Evolutionary conservation across 768 basidiomycete genomes (phyloP), one percentile per base, ranked within the genome.

Genomic region (Tylopilus rubrobrunneus): DNA sequence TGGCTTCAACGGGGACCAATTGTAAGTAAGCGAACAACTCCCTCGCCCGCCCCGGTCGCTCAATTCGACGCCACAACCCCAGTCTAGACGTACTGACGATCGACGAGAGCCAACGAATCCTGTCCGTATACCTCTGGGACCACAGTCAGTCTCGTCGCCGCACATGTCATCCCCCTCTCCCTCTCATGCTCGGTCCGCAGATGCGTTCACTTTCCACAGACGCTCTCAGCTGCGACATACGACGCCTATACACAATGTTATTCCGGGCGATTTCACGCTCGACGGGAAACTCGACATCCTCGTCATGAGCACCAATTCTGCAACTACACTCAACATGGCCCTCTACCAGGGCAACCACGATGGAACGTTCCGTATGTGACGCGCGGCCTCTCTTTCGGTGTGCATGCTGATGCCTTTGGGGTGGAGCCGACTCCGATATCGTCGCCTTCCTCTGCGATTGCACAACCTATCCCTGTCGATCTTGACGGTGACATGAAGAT

Each of bases 1-100:
- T 31, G 97, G 98, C 74, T 96, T 95, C 70, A 85, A 98, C 68
- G 94, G 91, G 5, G 93, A 98, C 70, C 94, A 98, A 68, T 89
- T 90, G 93, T 97, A 67, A 66, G 90, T n/a, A n/a, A n/a, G n/a
- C 73, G 19, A 54, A 41, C 45, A 37, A 17, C 17, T 5, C 44
- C 39, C 29, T 10, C 7, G 12, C 37, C 37, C 29, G 45, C 48
- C 47, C 31, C 34, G 34, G 47, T 42, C 33, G 27, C 39, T 31
- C 29, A 7, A 10, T 31, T 31, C 29, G 7, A 7, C 29, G 10
- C 29, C 10, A 7, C 10, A 31, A 43, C 45, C 50, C 25, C 62
- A 97, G 94, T 60, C 67, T 92, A 57, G 96, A 98, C 71, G 72
- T 93, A 4, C 73, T 98, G 42, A 76, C 81, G n/a, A 75, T 97